These are phyloP conservation scores for Protomyces lactucae-debilis DNA, from an alignment of 1,139 yeast species.

Conservation along the genomic window DNA sequence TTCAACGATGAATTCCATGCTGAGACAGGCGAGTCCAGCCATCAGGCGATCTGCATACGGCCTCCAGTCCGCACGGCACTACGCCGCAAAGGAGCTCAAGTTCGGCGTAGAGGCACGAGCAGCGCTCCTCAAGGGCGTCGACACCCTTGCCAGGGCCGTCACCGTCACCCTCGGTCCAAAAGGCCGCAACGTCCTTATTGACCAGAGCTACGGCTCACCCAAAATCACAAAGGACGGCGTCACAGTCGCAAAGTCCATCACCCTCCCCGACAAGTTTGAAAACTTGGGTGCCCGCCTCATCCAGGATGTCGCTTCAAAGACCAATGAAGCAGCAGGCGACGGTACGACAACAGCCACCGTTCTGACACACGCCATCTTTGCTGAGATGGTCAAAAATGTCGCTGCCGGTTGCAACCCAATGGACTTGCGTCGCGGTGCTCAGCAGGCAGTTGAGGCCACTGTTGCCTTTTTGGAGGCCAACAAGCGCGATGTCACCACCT, in stretches of 20 bases:
- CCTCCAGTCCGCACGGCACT: slow-evolving; percentile 4
- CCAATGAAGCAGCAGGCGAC: slow-evolving; percentile 98
- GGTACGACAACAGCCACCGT: slow-evolving; percentile 99
- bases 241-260: slow-evolving; percentile 84
- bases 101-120: slow-evolving; percentile 99
- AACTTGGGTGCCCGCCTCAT: slow-evolving; percentile 93
- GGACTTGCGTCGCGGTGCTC: slow-evolving; percentile 98
- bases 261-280: slow-evolving; percentile 87
- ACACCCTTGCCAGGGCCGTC: slow-evolving; percentile 93
- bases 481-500: slow-evolving; percentile 95
- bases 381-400: slow-evolving; percentile 95
- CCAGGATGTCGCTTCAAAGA: slow-evolving; percentile 97
- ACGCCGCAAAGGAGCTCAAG: slow-evolving; percentile 67
- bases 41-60: slow-evolving; percentile 11
- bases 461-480: slow-evolving; percentile 81
- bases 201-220: slow-evolving; percentile 95
- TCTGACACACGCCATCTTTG: slow-evolving; percentile 92
- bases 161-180: slow-evolving; percentile 97
- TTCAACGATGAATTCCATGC: not conserved
- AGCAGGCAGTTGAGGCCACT: slow-evolving; percentile 96
- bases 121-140: slow-evolving; percentile 90
- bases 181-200: slow-evolving; percentile 96
- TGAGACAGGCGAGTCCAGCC: slow-evolving; percentile 16
- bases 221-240: slow-evolving; percentile 99
- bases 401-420: slow-evolving; percentile 99